Evolutionary conservation across 208 protist species (phyloP).

Genomic region (Leishmania tropica): DNA sequence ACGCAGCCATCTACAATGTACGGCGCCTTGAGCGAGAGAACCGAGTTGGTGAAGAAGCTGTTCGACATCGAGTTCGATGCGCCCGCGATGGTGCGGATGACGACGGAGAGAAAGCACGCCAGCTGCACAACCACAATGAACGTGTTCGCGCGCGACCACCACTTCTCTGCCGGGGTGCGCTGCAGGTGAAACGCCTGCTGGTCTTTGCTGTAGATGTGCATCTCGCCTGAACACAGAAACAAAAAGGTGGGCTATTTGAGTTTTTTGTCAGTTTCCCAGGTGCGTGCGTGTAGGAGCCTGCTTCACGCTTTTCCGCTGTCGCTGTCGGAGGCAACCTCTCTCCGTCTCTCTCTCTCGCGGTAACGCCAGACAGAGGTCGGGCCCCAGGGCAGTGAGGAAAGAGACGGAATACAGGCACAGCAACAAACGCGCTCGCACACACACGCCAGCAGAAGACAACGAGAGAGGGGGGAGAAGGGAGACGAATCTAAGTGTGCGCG

Average conservation of each 20-base stretch:
- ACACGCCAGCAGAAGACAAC: too few species aligned
- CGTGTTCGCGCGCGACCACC: conserved; percentile 66
- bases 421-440: neutral
- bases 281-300: neutral
- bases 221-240: conserved; percentile 4
- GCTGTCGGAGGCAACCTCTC: too few species aligned
- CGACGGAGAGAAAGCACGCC: conserved; percentile 58
- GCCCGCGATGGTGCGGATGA: conserved; percentile 54
- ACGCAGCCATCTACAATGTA: conserved; percentile 39
- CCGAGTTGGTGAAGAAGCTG: conserved; percentile 51
- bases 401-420: too few species aligned
- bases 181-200: conserved; percentile 77
- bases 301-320: too few species aligned
- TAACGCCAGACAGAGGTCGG: too few species aligned
- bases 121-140: conserved; percentile 63
- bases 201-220: conserved; percentile 87
- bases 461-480: neutral
- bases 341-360: too few species aligned
- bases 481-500: neutral
- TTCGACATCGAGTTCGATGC: conserved; percentile 62
- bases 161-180: conserved; percentile 67
- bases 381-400: too few species aligned
- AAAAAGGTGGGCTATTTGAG: too few species aligned
- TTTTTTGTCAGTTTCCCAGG: neutral
- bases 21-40: conserved; percentile 37